Conservation (phyloP, 352 stramenopile species). For the Phytophthora cryptogea region DNA sequence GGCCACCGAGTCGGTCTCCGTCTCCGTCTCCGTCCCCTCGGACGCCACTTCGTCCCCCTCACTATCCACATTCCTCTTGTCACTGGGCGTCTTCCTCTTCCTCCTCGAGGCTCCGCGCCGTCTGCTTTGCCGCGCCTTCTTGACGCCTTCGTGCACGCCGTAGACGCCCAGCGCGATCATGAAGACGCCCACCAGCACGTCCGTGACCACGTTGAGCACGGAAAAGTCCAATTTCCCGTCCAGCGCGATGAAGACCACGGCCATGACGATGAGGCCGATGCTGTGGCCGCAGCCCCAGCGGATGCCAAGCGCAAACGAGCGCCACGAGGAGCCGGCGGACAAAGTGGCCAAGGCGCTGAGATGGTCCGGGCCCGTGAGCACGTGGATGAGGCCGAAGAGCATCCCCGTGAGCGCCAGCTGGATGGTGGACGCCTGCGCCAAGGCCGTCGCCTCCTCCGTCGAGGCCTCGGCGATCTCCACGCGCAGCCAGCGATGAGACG, state of each 20-base stretch:
- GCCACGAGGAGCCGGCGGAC: conserved; percentile 68
- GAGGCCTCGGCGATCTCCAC: conserved; percentile 37
- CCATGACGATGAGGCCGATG: conserved; percentile 82
- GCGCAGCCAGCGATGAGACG: conserved; percentile 41
- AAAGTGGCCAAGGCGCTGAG: conserved; percentile 87
- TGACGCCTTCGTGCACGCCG: conserved; percentile 65
- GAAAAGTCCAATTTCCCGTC: conserved; percentile 63
- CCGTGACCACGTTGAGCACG: conserved; percentile 57
- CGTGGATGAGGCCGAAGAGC: conserved; percentile 67
- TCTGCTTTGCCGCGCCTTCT: conserved; percentile 43
- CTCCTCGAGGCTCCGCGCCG: conserved; percentile 24
- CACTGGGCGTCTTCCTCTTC: conserved; percentile 23
- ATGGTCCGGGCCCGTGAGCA: conserved; percentile 83
- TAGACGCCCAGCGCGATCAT: conserved; percentile 70
- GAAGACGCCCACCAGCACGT: conserved; percentile 67
- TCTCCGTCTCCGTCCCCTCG: conserved; percentile 47
- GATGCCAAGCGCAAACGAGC: conserved; percentile 81
- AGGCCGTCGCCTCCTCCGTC: conserved; percentile 29
- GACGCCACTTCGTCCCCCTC: conserved; percentile 23
- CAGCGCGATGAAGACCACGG: conserved; percentile 60
- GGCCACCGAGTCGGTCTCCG: conserved; percentile 35
- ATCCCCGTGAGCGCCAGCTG: conserved; percentile 57
- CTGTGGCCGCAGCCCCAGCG: conserved; percentile 91
- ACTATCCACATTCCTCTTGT: conserved; percentile 20
- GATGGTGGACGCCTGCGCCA: conserved; percentile 42